Conservation (phyloP, 768 basidiomycete genomes). For the Piloderma croceum region DNA sequence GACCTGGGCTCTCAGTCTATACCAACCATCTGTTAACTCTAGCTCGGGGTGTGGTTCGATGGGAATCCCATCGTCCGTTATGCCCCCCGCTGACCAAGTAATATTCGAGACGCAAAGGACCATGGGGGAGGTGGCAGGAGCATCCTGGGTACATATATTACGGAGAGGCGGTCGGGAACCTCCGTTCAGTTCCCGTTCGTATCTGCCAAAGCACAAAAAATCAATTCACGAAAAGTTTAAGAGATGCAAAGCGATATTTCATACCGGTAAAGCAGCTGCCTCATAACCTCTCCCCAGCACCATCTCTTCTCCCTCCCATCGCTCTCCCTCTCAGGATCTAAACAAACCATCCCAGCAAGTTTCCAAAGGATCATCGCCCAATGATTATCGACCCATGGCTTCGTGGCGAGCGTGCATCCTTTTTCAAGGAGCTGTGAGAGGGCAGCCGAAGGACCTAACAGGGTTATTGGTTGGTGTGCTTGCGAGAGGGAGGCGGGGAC, state of each 20-base stretch:
- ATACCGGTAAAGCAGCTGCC: slow-evolving; percentile 84
- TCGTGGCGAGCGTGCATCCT: slow-evolving; percentile 65
- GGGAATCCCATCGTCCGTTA: slow-evolving; percentile 33
- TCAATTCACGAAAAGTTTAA: background rate
- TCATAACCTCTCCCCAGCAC: slow-evolving; percentile 77
- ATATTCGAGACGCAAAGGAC: slow-evolving; percentile 80
- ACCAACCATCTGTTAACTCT: slow-evolving; percentile 99
- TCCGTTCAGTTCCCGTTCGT: slow-evolving; percentile 78
- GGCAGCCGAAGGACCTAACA: slow-evolving; percentile 49
- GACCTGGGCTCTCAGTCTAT: slow-evolving; percentile 69
- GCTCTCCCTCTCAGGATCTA: slow-evolving; percentile 59
- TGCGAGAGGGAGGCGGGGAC: slow-evolving; percentile 12
- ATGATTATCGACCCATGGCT: slow-evolving; percentile 88
- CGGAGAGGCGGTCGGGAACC: slow-evolving; percentile 80
- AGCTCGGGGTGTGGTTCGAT: slow-evolving; percentile 49
- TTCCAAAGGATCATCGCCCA: slow-evolving; percentile 94
- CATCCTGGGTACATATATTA: slow-evolving; percentile 78
- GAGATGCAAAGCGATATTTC: slow-evolving; percentile 8
- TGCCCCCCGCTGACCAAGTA: slow-evolving; percentile 39
- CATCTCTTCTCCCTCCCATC: slow-evolving; percentile 52
- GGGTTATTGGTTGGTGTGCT: slow-evolving; percentile 15
- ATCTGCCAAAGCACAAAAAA: slow-evolving; percentile 41
- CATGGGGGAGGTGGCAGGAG: slow-evolving; percentile 73
- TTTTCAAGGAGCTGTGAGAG: slow-evolving; percentile 45
- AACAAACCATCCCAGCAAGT: slow-evolving; percentile 73